Evolutionary conservation across 768 basidiomycete species (phyloP).

Genomic region (Lactifluus subvellereus): DNA sequence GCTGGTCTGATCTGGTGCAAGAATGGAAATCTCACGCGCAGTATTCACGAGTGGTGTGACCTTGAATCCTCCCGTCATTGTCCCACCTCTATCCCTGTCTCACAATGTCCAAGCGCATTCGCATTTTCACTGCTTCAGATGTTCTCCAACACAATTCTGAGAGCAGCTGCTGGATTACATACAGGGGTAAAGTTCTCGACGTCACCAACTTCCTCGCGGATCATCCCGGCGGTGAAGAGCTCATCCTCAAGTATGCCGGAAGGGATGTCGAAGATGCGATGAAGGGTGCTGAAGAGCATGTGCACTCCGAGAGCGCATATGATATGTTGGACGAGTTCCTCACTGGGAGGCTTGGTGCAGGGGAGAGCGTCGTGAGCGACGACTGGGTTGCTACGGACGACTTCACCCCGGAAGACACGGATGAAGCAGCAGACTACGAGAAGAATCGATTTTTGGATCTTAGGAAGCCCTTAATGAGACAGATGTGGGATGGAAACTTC

Average conservation of each 20-base stretch:
- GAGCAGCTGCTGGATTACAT: slow-evolving; percentile 76
- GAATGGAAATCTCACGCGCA: neutral
- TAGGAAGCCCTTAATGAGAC: slow-evolving; percentile 71
- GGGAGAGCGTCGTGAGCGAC: slow-evolving; percentile 70
- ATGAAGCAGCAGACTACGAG: slow-evolving; percentile 72
- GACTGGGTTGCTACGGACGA: slow-evolving; percentile 90
- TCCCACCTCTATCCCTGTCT: slow-evolving; percentile 24
- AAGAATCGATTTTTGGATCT: slow-evolving; percentile 92
- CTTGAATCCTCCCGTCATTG: neutral
- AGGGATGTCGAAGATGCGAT: slow-evolving; percentile 76
- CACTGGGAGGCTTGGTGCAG: slow-evolving; percentile 76
- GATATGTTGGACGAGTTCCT: slow-evolving; percentile 86
- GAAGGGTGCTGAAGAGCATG: slow-evolving; percentile 75
- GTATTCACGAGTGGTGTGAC: neutral
- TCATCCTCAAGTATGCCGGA: slow-evolving; percentile 78
- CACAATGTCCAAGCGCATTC: slow-evolving; percentile 56
- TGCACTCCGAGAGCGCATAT: slow-evolving; percentile 87
- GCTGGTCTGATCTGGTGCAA: too few relatives aligned
- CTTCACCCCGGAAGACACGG: slow-evolving; percentile 88
- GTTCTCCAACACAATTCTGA: slow-evolving; percentile 55
- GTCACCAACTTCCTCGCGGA: slow-evolving; percentile 78
- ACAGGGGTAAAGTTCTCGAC: slow-evolving; percentile 82
- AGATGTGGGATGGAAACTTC: slow-evolving; percentile 86
- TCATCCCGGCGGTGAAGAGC: slow-evolving; percentile 94
- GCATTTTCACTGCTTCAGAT: slow-evolving; percentile 72